phyloP scores from a whole-genome alignment of 2,329 filamentous ascomycete genomes.

The Ceratocystis variospora region DNA sequence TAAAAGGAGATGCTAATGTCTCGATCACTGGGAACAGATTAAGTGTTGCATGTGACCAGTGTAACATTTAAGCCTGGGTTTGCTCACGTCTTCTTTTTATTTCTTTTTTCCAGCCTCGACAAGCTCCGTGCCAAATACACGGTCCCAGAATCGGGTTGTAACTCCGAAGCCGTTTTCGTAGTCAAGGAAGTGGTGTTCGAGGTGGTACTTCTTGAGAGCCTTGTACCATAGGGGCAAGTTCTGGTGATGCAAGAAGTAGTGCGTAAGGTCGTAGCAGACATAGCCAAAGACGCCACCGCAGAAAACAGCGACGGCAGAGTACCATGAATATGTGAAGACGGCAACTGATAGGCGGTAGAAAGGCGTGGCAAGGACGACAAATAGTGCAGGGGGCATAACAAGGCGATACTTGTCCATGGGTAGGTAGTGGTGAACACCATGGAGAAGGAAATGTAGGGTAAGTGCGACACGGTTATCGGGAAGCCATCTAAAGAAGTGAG shows the following conservation, averaged over 20 bases:
- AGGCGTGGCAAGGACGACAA: constrained; percentile 66
- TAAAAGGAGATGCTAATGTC: too few species aligned
- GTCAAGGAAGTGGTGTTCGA: constrained; percentile 94
- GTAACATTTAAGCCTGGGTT: not conserved
- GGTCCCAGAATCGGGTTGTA: constrained; percentile 92
- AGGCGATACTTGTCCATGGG: constrained; percentile 98
- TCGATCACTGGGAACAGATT: too few species aligned
- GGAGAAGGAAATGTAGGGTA: constrained; percentile 81
- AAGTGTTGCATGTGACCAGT: too few species aligned
- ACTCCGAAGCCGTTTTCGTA: constrained; percentile 97
- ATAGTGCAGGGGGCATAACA: constrained; percentile 90
- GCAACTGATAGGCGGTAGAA: constrained; percentile 86
- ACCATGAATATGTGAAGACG: constrained; percentile 75
- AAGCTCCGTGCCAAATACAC: constrained; percentile 79
- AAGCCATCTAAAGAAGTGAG: constrained; percentile 46
- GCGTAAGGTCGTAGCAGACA: constrained; percentile 89
- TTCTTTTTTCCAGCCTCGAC: constrained; percentile 14
- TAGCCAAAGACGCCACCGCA: constrained; percentile 92
- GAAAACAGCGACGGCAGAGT: constrained; percentile 62
- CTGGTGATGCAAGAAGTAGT: constrained; percentile 96
- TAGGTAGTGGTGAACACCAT: constrained; percentile 94
- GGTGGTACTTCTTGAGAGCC: constrained; percentile 90
- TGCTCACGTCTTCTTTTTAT: not conserved
- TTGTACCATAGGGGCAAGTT: constrained; percentile 84
- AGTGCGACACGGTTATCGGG: constrained; percentile 83